phyloP scores from a whole-genome alignment of 805 yeast species.

The Yarrowia deformans region DNA sequence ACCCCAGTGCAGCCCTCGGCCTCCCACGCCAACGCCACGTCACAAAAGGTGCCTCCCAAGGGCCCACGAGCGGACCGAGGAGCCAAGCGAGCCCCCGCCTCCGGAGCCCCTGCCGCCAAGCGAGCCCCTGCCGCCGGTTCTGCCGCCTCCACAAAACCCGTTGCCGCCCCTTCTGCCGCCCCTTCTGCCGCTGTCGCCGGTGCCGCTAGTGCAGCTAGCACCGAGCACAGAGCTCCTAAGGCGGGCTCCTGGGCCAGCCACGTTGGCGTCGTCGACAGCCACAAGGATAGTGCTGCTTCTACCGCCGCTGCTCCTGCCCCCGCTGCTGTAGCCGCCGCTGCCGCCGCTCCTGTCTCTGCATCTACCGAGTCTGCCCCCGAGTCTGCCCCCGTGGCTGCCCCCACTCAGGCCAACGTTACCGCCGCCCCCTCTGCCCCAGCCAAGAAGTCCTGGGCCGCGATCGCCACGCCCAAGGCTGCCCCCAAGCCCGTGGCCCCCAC shows the following conservation, averaged over 20 bases:
- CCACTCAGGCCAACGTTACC: background rate
- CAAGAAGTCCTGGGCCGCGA: slow-evolving; percentile 72
- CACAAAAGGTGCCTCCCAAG: slow-evolving; percentile 42
- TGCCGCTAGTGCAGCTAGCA: slow-evolving; percentile 40
- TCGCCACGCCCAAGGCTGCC: slow-evolving; percentile 62
- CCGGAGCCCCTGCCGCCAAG: background rate
- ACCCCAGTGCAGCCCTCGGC: slow-evolving; percentile 41
- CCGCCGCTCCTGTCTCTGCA: slow-evolving; percentile 37
- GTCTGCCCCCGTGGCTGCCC: slow-evolving; percentile 40
- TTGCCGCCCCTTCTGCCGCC: slow-evolving; percentile 41
- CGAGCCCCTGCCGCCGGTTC: slow-evolving; percentile 14
- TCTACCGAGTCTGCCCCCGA: slow-evolving; percentile 40
- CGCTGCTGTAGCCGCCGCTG: slow-evolving; percentile 42
- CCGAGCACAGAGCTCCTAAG: slow-evolving; percentile 43
- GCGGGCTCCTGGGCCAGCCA: slow-evolving; percentile 38
- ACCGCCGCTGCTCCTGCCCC: too few species aligned
- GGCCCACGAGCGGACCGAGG: slow-evolving; percentile 43
- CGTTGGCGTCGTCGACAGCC: slow-evolving; percentile 39
- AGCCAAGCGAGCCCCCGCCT: slow-evolving; percentile 2
- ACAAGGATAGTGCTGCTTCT: too few species aligned
- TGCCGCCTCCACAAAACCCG: slow-evolving; percentile 14
- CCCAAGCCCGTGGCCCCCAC: slow-evolving; percentile 48
- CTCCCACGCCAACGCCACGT: background rate
- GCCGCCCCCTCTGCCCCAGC: slow-evolving; percentile 40
- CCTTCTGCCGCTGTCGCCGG: slow-evolving; percentile 43